Evolutionary conservation across 2,329 filamentous ascomycete species (phyloP).

Genomic region (Penicillium sp.): DNA sequence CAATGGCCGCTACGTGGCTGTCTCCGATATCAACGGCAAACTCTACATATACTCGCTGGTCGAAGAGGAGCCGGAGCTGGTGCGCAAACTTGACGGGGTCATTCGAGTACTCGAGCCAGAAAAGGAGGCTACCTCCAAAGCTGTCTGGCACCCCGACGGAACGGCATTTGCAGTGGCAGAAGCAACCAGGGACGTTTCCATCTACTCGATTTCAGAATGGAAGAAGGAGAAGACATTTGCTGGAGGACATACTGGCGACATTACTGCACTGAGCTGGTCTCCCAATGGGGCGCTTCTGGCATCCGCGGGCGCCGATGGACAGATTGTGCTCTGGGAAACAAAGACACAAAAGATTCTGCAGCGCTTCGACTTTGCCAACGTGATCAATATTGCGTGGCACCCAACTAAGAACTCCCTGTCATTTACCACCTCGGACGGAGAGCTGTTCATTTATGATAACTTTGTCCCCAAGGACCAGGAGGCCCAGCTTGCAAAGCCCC

Average conservation of each 20-base stretch:
- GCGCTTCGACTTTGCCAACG: conserved; percentile 72
- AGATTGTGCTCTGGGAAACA: conserved; percentile 72
- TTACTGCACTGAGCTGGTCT: conserved; percentile 87
- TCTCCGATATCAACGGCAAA: conserved; percentile 83
- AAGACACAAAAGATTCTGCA: conserved; percentile 78
- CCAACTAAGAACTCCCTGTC: conserved; percentile 81
- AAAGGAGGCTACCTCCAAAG: conserved; percentile 67
- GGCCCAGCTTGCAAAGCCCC: conserved; percentile 47
- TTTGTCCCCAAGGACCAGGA: conserved; percentile 52
- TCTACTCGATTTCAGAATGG: conserved; percentile 87
- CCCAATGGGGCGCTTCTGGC: conserved; percentile 87
- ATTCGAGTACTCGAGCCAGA: conserved; percentile 75
- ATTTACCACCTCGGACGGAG: conserved; percentile 87
- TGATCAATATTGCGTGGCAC: conserved; percentile 87
- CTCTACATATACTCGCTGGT: conserved; percentile 85
- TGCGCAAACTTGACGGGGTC: conserved; percentile 79
- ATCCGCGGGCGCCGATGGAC: conserved; percentile 51
- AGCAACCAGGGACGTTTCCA: conserved; percentile 73
- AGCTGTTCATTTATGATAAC: conserved; percentile 76
- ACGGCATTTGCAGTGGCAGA: conserved; percentile 84
- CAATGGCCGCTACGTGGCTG: conserved; percentile 66
- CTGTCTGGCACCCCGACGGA: conserved; percentile 91
- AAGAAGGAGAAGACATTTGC: conserved; percentile 76
- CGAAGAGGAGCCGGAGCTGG: conserved; percentile 71
- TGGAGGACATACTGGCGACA: conserved; percentile 73